Percentiles rank a stretch among this genome's conserved stretches.
These are phyloP conservation scores for Apiospora aurea DNA, from an alignment of 2,329 filamentous ascomycete genomes.

Conservation along the genomic window DNA sequence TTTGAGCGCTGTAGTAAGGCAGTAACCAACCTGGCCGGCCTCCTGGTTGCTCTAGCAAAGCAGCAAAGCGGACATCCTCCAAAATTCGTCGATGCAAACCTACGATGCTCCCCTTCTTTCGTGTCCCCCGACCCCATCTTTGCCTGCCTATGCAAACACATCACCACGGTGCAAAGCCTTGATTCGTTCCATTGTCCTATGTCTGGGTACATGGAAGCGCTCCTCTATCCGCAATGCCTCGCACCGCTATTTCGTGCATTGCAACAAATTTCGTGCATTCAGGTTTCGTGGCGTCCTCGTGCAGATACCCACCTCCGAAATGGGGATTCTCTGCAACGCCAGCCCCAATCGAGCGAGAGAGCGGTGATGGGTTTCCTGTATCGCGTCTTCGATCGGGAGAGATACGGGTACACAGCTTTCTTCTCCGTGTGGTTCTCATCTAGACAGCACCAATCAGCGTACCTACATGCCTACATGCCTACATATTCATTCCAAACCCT, in stretches of 20 bases:
- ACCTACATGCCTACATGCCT: no score
- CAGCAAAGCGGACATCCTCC: neutral
- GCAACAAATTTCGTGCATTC: neutral
- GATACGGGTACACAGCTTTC: neutral
- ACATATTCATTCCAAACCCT: no score
- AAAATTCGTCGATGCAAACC: neutral
- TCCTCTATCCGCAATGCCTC: neutral
- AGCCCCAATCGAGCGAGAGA: neutral
- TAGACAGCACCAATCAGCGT: neutral
- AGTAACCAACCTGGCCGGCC: neutral
- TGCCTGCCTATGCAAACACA: neutral
- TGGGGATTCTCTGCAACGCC: neutral
- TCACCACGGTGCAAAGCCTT: neutral
- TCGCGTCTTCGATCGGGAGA: neutral
- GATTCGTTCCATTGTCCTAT: neutral
- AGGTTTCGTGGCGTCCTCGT: neutral
- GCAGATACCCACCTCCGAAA: neutral
- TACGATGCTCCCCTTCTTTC: neutral
- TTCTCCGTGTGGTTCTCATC: neutral
- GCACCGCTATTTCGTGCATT: neutral
- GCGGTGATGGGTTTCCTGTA: neutral
- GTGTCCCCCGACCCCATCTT: neutral
- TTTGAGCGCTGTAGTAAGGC: neutral
- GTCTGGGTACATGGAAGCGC: no score
- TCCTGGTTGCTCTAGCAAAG: constrained; percentile 1